Conservation (phyloP, 1,139 yeast genomes). For the Saccharomyces hybrid region DNA sequence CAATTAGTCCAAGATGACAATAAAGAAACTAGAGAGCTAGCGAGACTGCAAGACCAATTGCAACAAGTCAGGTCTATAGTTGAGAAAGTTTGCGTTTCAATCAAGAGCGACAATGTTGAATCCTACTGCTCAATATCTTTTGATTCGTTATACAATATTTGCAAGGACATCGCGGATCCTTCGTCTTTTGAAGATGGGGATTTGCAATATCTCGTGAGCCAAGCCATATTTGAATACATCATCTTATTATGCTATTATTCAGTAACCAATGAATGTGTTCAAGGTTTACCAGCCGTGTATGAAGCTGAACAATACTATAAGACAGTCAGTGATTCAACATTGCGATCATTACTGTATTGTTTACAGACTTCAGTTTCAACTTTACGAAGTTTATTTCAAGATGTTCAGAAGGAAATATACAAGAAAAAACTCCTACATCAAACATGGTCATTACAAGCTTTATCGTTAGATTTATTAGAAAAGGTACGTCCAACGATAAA, state of each 20-base stretch:
- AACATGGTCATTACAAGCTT: neutral
- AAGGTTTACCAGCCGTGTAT: slow-evolving; percentile 13
- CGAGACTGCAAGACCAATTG: slow-evolving; percentile 6
- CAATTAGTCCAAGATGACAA: neutral
- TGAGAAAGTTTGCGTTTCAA: slow-evolving; percentile 5
- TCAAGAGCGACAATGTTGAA: neutral
- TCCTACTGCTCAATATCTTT: slow-evolving; percentile 2
- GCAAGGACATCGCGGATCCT: slow-evolving; percentile 2
- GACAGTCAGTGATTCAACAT: slow-evolving; percentile 22
- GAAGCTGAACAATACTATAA: slow-evolving; percentile 19
- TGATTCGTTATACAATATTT: slow-evolving; percentile 4
- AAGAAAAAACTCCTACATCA: neutral
- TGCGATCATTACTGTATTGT: slow-evolving; percentile 29
- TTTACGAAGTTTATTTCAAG: slow-evolving; percentile 8
- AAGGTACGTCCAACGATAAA: slow-evolving; percentile 11
- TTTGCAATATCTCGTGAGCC: slow-evolving; percentile 5
- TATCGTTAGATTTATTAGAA: slow-evolving; percentile 6
- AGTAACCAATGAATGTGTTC: slow-evolving; percentile 14
- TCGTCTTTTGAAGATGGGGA: neutral
- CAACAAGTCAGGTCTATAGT: slow-evolving; percentile 8
- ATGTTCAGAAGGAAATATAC: slow-evolving; percentile 18
- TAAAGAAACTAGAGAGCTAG: slow-evolving; percentile 3
- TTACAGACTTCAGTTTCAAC: slow-evolving; percentile 33
- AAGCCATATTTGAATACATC: slow-evolving; percentile 11
- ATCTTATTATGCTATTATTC: slow-evolving; percentile 19